These are phyloP conservation scores for Penicillium silybi DNA, from an alignment of 495 filamentous ascomycete genomes.

Conservation along the genomic window DNA sequence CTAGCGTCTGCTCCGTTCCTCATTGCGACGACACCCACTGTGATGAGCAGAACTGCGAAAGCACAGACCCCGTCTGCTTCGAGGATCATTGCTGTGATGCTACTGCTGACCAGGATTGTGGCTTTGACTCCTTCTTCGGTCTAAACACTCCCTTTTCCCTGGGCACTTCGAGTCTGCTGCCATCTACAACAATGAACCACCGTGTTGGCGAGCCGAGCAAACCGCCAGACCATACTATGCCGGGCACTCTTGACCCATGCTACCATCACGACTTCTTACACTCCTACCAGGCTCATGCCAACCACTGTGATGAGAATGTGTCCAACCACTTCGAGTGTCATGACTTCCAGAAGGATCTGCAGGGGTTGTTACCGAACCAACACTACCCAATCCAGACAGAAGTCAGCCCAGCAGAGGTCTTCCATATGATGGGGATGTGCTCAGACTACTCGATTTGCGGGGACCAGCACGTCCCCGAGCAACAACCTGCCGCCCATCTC, in stretches of 20 bases:
- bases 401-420: slow-evolving; percentile 39
- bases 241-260: slow-evolving; percentile 14
- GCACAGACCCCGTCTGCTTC: slow-evolving; percentile 36
- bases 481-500: slow-evolving; percentile 11
- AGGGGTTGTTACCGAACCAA: slow-evolving; percentile 21
- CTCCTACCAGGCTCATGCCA: slow-evolving; percentile 28
- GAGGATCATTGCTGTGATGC: slow-evolving; percentile 39
- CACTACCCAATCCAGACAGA: slow-evolving; percentile 26
- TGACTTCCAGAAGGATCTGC: slow-evolving; percentile 30
- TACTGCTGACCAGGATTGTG: slow-evolving; percentile 22
- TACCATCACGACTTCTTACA: slow-evolving; percentile 24
- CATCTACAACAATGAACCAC: slow-evolving; percentile 18
- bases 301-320: slow-evolving; percentile 33
- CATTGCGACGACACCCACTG: slow-evolving; percentile 28
- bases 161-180: slow-evolving; percentile 27
- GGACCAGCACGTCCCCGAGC: slow-evolving; percentile 25
- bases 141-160: slow-evolving; percentile 29
- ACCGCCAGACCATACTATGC: slow-evolving; percentile 12
- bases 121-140: slow-evolving; percentile 35
- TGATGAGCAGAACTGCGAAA: slow-evolving; percentile 28
- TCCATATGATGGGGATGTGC: slow-evolving; percentile 42
- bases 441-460: slow-evolving; percentile 31
- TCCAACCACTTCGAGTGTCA: slow-evolving; percentile 32
- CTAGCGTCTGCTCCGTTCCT: slow-evolving; percentile 36
- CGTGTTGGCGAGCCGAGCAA: slow-evolving; percentile 21